Conservation (phyloP, 768 basidiomycete genomes). For the Candolleomyces efflorescens region DNA sequence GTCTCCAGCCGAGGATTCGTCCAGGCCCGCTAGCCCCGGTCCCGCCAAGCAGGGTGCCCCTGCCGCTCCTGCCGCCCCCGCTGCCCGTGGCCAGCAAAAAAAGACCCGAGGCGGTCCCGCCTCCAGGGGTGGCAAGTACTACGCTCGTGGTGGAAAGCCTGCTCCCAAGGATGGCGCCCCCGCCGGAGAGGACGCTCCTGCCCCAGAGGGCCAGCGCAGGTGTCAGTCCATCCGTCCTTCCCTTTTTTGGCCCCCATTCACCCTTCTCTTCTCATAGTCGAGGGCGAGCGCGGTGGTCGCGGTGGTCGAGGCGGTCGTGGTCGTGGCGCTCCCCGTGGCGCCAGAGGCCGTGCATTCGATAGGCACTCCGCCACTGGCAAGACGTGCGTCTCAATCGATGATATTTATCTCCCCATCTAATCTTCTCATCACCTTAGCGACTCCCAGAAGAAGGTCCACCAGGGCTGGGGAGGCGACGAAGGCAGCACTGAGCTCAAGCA, state of each 20-base stretch:
- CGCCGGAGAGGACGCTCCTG: slow-evolving; percentile 24
- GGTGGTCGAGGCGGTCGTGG: slow-evolving; percentile 45
- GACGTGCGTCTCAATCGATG: slow-evolving; percentile 44
- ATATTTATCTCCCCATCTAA: slow-evolving; percentile 11
- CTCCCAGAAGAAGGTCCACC: slow-evolving; percentile 91
- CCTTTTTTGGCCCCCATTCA: slow-evolving; percentile 9
- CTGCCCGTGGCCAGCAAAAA: slow-evolving; percentile 33
- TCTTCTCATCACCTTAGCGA: slow-evolving; percentile 48
- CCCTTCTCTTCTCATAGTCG: slow-evolving; percentile 27
- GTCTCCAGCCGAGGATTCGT: slow-evolving; percentile 40
- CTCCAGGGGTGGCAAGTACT: slow-evolving; percentile 64
- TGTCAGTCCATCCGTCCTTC: slow-evolving; percentile 23
- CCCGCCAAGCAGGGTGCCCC: slow-evolving; percentile 24
- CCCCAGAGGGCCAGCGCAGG: slow-evolving; percentile 28
- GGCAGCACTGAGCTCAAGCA: slow-evolving; percentile 77
- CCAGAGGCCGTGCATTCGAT: slow-evolving; percentile 77
- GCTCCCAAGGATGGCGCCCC: slow-evolving; percentile 27
- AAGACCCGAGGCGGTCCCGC: slow-evolving; percentile 55
- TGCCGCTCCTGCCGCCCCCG: slow-evolving; percentile 14
- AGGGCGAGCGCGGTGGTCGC: slow-evolving; percentile 45
- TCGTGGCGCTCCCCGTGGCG: slow-evolving; percentile 43
- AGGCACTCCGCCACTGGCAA: slow-evolving; percentile 85
- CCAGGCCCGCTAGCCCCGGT: slow-evolving; percentile 38
- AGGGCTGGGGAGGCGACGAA: slow-evolving; percentile 94
- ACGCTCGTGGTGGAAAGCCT: slow-evolving; percentile 48